Evolutionary conservation across 208 protist genomes (phyloP).

Genomic region (Leishmania mexicana): DNA sequence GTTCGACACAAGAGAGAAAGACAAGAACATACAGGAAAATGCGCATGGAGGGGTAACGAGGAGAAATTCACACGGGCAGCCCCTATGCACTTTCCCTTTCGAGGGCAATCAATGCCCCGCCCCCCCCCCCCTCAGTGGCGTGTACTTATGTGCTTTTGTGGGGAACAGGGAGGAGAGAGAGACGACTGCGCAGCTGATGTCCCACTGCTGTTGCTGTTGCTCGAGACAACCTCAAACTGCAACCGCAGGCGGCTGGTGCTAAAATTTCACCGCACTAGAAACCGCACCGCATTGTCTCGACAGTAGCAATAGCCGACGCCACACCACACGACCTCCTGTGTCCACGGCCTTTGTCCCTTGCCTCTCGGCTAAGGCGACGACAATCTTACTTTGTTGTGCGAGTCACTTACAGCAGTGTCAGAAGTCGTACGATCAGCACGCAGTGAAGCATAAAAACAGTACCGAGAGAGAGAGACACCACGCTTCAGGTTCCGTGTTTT

Average conservation of each 20-base stretch:
- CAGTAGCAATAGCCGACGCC: background rate
- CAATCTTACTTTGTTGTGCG: background rate
- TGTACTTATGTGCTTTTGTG: background rate
- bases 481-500: background rate
- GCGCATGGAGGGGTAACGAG: background rate
- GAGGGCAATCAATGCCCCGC: background rate
- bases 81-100: background rate
- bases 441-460: background rate
- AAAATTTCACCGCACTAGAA: background rate
- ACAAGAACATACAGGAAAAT: background rate
- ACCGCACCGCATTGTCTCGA: background rate
- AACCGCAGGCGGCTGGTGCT: too few species aligned
- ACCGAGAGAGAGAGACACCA: background rate
- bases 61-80: background rate
- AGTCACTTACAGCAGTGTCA: conserved; percentile 4
- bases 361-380: background rate
- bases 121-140: background rate
- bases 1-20: background rate
- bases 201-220: background rate
- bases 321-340: background rate
- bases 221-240: background rate
- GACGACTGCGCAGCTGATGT: background rate
- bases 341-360: background rate
- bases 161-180: background rate
- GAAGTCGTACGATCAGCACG: background rate